Evolutionary conservation across 345 rosid genomes (phyloP).

Genomic region (Hibiscus trionum): DNA sequence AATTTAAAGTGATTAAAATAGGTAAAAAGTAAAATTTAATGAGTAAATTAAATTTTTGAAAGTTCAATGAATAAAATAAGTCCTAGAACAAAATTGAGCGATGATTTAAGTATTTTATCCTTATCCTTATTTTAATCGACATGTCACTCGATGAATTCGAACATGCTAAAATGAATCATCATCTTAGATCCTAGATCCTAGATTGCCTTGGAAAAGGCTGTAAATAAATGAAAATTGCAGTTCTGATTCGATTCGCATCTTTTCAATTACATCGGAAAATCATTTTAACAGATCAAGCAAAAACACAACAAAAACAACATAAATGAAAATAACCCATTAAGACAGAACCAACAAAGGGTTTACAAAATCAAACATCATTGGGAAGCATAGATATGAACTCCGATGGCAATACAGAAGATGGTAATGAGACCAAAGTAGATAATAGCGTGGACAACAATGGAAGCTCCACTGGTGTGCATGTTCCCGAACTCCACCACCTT

Average conservation of each 20-base stretch:
- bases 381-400: slow-evolving; percentile 47
- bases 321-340: not conserved
- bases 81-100: too few relatives aligned
- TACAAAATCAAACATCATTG: slow-evolving; percentile 1
- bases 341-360: not conserved
- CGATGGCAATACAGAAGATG: slow-evolving; percentile 50
- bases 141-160: too few relatives aligned
- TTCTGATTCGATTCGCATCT: not conserved
- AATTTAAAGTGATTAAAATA: too few relatives aligned
- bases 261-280: not conserved
- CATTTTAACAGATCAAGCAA: not conserved
- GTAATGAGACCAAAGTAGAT: slow-evolving; percentile 54
- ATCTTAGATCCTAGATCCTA: not conserved
- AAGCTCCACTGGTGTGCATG: slow-evolving; percentile 56
- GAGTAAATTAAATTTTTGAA: too few relatives aligned
- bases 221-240: not conserved
- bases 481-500: slow-evolving; percentile 54
- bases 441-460: slow-evolving; percentile 52
- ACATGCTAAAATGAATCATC: too few relatives aligned
- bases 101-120: too few relatives aligned
- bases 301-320: not conserved
- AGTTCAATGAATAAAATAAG: too few relatives aligned
- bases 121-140: too few relatives aligned
- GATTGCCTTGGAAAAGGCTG: not conserved
- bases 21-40: too few relatives aligned